Percentiles rank a stretch among this genome's conserved stretches.
Evolutionary conservation across 371 early-diverging fungal genomes (phyloP).

Genomic region (Blyttiomyces sp.): DNA sequence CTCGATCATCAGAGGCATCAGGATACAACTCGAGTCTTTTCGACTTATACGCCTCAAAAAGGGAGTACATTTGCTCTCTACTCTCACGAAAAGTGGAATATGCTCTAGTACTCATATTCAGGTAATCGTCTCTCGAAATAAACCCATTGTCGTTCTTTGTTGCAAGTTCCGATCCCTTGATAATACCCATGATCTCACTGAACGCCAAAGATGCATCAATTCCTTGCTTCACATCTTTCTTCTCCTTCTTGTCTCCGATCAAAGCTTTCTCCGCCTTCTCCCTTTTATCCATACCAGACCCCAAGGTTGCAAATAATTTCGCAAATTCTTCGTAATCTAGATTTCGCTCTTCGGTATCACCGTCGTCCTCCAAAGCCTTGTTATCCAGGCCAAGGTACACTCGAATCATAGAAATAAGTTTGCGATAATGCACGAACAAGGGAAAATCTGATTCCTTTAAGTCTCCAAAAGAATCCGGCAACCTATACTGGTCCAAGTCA

Average conservation of each 20-base stretch:
- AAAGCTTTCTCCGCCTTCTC: too few species aligned
- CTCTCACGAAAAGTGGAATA: background rate
- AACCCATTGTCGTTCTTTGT: conserved; percentile 6
- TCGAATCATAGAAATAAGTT: conserved; percentile 21
- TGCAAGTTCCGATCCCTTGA: conserved; percentile 21
- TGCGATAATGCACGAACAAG: conserved; percentile 22
- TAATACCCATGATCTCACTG: conserved; percentile 29
- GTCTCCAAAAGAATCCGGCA: conserved; percentile 23
- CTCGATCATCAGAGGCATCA: background rate
- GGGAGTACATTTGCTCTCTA: conserved; percentile 7
- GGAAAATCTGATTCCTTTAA: conserved; percentile 22
- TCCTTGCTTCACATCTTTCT: conserved; percentile 3
- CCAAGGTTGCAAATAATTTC: background rate
- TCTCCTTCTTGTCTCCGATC: too few species aligned
- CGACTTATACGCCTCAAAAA: conserved; percentile 17
- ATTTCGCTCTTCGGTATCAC: background rate
- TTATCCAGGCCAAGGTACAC: conserved; percentile 8
- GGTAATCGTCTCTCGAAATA: conserved; percentile 14
- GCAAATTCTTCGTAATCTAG: background rate
- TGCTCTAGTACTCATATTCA: background rate
- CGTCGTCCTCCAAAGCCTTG: background rate
- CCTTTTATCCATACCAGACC: background rate
- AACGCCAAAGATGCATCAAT: conserved; percentile 18
- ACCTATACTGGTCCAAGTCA: background rate
- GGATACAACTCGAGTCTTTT: background rate